A percentile compares a stretch with the other conserved stretches of the same genome.
Conservation (phyloP, 306 rosid genomes). For the Casuarina glauca region DNA sequence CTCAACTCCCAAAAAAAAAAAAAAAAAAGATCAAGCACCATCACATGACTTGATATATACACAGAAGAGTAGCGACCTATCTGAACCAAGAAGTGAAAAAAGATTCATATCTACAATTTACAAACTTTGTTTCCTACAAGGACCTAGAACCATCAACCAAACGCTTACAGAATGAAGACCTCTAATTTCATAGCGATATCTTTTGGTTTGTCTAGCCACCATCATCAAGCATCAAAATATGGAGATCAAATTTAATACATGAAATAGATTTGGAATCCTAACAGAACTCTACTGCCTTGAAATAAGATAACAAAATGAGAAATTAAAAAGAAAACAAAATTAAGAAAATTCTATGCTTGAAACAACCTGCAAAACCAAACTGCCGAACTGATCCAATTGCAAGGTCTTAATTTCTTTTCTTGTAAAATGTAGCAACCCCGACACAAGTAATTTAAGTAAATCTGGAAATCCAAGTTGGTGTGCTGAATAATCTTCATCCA, state of each 20-base stretch:
- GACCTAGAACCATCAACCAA: not conserved
- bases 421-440: conserved; percentile 54
- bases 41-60: not conserved
- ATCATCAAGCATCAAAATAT: not conserved
- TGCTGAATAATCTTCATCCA: conserved; percentile 36
- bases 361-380: conserved; percentile 87
- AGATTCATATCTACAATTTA: not conserved
- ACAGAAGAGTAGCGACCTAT: not conserved
- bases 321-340: not conserved
- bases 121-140: not conserved
- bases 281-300: not conserved
- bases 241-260: not conserved
- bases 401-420: conserved; percentile 44
- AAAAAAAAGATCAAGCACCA: not conserved
- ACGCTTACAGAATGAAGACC: not conserved
- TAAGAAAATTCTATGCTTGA: not conserved
- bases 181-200: not conserved
- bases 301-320: not conserved
- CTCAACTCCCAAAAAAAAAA: conserved; percentile 3
- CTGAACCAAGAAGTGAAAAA: not conserved
- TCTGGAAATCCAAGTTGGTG: conserved; percentile 59
- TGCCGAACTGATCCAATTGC: conserved; percentile 77
- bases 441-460: conserved; percentile 64
- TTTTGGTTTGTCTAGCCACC: not conserved
- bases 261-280: not conserved